A percentile compares a stretch with the other conserved stretches of the same genome.
phyloP scores from a whole-genome alignment of 2,329 filamentous ascomycete genomes.

The Trichoderma endophyticum region DNA sequence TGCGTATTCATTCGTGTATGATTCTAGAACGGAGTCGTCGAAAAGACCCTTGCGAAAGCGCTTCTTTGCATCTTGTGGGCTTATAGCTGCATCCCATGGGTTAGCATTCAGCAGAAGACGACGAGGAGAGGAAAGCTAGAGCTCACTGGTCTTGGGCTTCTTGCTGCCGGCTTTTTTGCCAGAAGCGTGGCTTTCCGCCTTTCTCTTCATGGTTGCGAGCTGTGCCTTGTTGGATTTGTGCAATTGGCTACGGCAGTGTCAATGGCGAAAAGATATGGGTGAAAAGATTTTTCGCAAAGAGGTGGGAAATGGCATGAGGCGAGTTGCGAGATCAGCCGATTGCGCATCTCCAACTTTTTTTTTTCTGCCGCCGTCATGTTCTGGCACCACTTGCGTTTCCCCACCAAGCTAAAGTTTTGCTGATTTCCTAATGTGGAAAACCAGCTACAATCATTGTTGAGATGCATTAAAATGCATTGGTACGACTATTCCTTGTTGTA shows the following conservation, averaged over 20 bases:
- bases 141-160: conserved; percentile 50
- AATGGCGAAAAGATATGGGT: background rate
- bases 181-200: conserved; percentile 47
- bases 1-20: conserved; percentile 62
- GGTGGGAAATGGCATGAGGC: conserved; percentile 10
- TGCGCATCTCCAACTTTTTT: conserved; percentile 20
- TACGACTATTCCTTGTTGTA: background rate
- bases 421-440: conserved; percentile 12
- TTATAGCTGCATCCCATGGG: conserved; percentile 40
- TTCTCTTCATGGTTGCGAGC: conserved; percentile 52
- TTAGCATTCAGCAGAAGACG: conserved; percentile 16
- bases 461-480: background rate
- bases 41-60: conserved; percentile 67
- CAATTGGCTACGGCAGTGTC: background rate
- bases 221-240: conserved; percentile 23
- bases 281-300: background rate
- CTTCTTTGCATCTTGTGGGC: conserved; percentile 48
- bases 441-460: background rate
- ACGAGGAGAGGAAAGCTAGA: background rate
- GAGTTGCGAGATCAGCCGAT: conserved; percentile 20
- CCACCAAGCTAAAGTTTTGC: conserved; percentile 3
- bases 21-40: conserved; percentile 52
- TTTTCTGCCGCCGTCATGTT: background rate
- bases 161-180: conserved; percentile 51
- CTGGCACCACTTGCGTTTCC: background rate